Evolutionary conservation across 371 early-diverging fungal genomes (phyloP).

Genomic region (Dichotomocladium elegans): DNA sequence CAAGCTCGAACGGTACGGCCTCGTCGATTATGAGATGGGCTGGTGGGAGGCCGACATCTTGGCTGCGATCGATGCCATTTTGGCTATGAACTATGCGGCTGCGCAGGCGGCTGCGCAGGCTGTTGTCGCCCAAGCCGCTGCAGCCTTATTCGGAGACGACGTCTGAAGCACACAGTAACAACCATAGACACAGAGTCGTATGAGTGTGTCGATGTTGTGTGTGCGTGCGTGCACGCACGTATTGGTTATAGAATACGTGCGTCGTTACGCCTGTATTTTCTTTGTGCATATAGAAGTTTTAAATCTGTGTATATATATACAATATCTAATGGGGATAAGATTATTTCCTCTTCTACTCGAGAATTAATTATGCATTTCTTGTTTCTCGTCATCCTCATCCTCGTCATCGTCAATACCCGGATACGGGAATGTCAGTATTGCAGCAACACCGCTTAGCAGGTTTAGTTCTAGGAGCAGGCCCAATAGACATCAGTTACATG

Average conservation of each 20-base stretch:
- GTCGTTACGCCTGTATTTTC: not conserved
- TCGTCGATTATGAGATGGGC: constrained; percentile 86
- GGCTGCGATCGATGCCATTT: constrained; percentile 63
- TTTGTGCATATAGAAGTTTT: too few species aligned
- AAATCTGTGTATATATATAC: too few species aligned
- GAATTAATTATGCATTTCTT: not conserved
- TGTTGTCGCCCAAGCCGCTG: constrained; percentile 44
- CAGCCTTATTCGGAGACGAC: constrained; percentile 42
- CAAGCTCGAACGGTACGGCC: constrained; percentile 68
- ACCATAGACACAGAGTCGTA: not conserved
- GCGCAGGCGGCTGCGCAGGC: constrained; percentile 47
- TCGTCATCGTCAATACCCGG: constrained; percentile 64
- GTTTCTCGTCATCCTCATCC: constrained; percentile 34
- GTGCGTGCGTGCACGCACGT: too few species aligned
- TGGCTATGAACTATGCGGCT: constrained; percentile 47
- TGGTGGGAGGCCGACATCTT: constrained; percentile 81
- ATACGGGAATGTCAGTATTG: constrained; percentile 82
- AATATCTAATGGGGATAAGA: too few species aligned
- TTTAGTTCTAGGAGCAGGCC: constrained; percentile 60
- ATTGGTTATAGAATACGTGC: too few species aligned
- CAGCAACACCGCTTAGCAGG: constrained; percentile 93
- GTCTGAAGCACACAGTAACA: constrained; percentile 17
- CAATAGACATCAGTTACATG: not conserved
- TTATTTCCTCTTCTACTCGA: not conserved
- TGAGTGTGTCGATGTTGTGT: too few species aligned